These are phyloP conservation scores for Pterocarpus santalinus DNA, from an alignment of 306 rosid genomes.

Conservation along the genomic window DNA sequence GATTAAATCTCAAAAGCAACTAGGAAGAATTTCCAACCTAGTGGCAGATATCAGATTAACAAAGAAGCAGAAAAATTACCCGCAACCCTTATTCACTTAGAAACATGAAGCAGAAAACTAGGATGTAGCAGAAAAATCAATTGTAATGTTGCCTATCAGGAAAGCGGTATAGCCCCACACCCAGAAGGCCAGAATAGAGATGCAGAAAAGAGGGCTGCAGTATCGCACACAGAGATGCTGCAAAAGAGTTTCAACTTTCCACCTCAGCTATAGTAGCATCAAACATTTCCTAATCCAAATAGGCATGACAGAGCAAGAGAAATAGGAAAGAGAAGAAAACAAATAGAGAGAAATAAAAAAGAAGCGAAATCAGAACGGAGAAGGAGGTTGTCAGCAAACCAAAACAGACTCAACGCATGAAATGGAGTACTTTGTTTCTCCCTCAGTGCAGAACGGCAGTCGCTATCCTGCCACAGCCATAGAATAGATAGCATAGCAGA, in stretches of 20 bases:
- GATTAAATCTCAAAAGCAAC: conserved; percentile 20
- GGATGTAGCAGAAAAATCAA: neutral
- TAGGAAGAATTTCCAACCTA: conserved; percentile 17
- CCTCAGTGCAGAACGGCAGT: neutral
- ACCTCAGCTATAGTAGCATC: neutral
- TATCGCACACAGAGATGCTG: too few relatives aligned
- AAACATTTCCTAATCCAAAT: neutral
- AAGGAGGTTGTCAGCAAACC: neutral
- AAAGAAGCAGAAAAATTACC: conserved; percentile 32
- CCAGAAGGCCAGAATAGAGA: conserved; percentile 3
- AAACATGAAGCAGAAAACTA: neutral
- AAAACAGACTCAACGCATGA: neutral
- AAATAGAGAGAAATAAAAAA: neutral
- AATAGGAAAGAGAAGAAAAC: neutral
- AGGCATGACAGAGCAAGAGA: neutral
- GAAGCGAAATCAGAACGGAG: neutral
- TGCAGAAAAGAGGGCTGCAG: neutral
- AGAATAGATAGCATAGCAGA: neutral
- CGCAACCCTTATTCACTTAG: neutral
- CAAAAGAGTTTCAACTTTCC: neutral
- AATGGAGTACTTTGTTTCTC: neutral
- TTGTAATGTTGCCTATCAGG: neutral
- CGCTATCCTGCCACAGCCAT: neutral
- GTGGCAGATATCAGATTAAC: neutral
- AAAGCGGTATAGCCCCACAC: conserved; percentile 21